Evolutionary conservation across 1,284 basidiomycete species (phyloP).

Genomic region (Fomitopsis schrenkii): DNA sequence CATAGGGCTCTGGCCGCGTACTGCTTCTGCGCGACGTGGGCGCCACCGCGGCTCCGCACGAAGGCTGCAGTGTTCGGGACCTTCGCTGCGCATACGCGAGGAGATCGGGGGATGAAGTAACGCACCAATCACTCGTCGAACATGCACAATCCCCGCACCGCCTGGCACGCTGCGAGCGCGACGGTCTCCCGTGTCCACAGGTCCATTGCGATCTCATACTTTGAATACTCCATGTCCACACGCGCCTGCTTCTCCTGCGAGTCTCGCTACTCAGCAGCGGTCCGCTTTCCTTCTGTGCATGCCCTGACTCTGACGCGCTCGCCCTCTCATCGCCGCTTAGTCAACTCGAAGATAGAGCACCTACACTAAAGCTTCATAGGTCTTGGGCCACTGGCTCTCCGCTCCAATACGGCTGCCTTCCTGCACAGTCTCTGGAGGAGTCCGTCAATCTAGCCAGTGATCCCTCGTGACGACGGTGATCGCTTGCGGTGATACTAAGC

Average conservation of each 20-base stretch:
- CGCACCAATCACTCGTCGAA: conserved; percentile 10
- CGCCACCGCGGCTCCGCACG: conserved; percentile 8
- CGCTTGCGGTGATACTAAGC: no score
- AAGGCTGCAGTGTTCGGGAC: not conserved
- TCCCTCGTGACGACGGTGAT: no score
- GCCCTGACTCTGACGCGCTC: not conserved
- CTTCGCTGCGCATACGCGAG: not conserved
- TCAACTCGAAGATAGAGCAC: no score
- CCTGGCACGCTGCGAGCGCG: not conserved
- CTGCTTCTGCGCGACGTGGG: conserved; percentile 3
- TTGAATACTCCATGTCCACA: not conserved
- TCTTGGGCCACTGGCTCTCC: no score
- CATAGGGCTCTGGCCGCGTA: conserved; percentile 5
- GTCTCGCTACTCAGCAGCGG: not conserved
- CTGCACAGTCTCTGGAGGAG: not conserved
- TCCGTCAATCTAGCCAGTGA: not conserved
- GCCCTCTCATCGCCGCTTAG: not conserved
- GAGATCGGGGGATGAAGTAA: not conserved
- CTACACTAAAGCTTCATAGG: not conserved
- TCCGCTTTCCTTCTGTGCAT: not conserved
- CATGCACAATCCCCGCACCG: not conserved
- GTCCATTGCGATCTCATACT: not conserved
- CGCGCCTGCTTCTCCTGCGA: not conserved
- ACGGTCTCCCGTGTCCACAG: not conserved
- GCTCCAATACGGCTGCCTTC: not conserved